Base-by-base conservation (phyloP, 2,329 filamentous ascomycete genomes). In the Mollisiaceae sp. region DNA sequence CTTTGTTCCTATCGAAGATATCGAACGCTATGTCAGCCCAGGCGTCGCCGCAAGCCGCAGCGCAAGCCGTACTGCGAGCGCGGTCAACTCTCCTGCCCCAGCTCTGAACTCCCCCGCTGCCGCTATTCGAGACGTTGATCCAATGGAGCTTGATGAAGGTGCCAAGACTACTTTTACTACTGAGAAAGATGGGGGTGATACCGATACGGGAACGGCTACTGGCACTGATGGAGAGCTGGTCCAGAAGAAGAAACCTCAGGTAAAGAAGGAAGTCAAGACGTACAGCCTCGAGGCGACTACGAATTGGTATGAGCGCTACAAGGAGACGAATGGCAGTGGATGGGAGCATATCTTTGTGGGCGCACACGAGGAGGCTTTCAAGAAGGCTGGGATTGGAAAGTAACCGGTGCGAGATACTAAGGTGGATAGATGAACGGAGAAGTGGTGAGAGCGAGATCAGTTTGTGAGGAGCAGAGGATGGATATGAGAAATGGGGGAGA, bases 1-100 rank as follows among this genome's bases (percentile, higher is more conserved):
- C 65, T 98, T 97, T 79, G 87, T 89, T 20, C 94, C 94, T 1
- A 92, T 92, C 0, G 94, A 98, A 80, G 94, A 98, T 78, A 89
- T 57, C 4, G 35, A 20, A 12, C 32, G 35, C 15, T 57, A 39
- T 24, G 20, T 41, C 35, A 57, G 32, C n/a, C 55, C 55, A 32
- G n/a, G 12, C n/a, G 22, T 54, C n/a, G 50, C 22, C 3, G 50
- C 50, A 32, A 54, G 24, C 9, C 22, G 50, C n/a, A 15, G 8
- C 27, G 24, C 27, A 3, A 15, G 22, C 8, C 50, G 27, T 8
- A 35, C 50, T 27, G 27, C 50, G 24, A 54, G 50, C 27, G 24
- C 14, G 50, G 32, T 14, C 3, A 54, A 35, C 12, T 27, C 24
- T 18, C 50, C 50, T 27, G 22, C 50, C 15, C 24, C 27, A 5